phyloP scores from a whole-genome alignment of 2,329 filamentous ascomycete species.

The Clarireedia monteithiana region DNA sequence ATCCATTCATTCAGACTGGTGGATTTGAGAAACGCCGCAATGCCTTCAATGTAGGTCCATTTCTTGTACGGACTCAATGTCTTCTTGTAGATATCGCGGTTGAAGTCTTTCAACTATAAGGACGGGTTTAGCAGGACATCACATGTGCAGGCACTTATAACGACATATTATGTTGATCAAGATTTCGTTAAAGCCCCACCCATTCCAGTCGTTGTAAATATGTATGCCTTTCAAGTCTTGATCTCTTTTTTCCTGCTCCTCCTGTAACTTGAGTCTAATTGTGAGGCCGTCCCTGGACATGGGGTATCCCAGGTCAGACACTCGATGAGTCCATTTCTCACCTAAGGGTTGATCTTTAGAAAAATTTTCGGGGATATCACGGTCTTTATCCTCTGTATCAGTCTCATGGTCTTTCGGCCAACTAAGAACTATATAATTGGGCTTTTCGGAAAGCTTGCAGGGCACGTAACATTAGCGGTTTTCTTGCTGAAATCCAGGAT shows the following conservation, averaged over 20 bases:
- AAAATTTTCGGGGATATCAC: not conserved
- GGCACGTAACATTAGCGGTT: not conserved
- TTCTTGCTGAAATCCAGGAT: not conserved
- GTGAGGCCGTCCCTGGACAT: not conserved
- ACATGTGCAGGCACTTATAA: not conserved
- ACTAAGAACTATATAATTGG: not conserved
- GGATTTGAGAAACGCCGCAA: constrained; percentile 11
- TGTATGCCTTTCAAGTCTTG: constrained; percentile 15
- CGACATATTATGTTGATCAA: constrained; percentile 15
- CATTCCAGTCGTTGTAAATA: constrained; percentile 20
- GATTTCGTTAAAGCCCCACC: constrained; percentile 14
- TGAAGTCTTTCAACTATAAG: constrained; percentile 15
- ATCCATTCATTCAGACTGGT: constrained; percentile 9
- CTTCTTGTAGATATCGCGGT: constrained; percentile 17
- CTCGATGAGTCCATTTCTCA: not conserved
- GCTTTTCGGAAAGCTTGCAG: not conserved
- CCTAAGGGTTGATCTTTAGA: not conserved
- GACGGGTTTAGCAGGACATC: not conserved
- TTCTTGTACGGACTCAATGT: constrained; percentile 14
- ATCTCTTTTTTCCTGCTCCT: constrained; percentile 12
- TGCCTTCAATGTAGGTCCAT: constrained; percentile 17
- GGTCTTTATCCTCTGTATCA: not conserved
- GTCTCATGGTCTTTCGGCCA: not conserved
- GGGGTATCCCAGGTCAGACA: not conserved
- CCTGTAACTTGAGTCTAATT: not conserved